Evolutionary conservation across 139 green algal genomes (phyloP), one percentile per base, ranked within the genome.

Genomic region (Chlamydomonas sphaeroides): DNA sequence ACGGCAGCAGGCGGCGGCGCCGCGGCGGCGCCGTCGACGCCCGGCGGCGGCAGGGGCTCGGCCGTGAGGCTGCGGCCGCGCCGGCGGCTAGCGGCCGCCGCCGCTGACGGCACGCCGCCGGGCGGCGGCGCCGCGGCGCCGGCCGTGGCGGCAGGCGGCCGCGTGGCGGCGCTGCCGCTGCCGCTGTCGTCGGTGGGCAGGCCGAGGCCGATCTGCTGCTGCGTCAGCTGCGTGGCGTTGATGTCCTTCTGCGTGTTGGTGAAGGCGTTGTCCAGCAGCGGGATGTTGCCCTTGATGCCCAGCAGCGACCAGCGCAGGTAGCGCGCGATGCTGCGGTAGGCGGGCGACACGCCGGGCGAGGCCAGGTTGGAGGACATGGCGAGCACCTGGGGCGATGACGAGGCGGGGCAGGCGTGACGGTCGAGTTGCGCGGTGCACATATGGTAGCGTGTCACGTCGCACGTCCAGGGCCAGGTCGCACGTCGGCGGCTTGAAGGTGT

Each of bases 261-360:
- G 59, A 81, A 81, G 10, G 59, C 41, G 21, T 33, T 26, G 76
- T 83, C 76, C 21, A 83, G 63, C 21, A 83, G 6, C 15, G 76
- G 76, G 10, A 83, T 56, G 76, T 83, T 83, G 41, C 76, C 76
- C 42, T 83, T 65, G n/a, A 83, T 73, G 32, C 62, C 23, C 63
- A 83, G 38, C 3, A 83, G 32, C 5, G 45, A 66, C 76, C 76
- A 83, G 62, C 76, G 76, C 45, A 83, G 76, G 76, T 74, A 74
- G 20, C 76, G 62, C 0, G 76, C 45, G 25, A 83, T 69, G 4
- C 20, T 28, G 32, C 76, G 76, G 76, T 74, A 83, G 23, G 33
- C 33, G 23, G 28, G 18, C n/a, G 57, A 63, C 15, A 83, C 45
- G 10, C 76, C 76, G 0, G 76, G 76, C 1, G 76, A 83, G 33